A percentile compares a stretch with the other conserved stretches of the same genome.
Conservation (phyloP, 768 basidiomycete species). For the Porpolomopsis calyptriformis region DNA sequence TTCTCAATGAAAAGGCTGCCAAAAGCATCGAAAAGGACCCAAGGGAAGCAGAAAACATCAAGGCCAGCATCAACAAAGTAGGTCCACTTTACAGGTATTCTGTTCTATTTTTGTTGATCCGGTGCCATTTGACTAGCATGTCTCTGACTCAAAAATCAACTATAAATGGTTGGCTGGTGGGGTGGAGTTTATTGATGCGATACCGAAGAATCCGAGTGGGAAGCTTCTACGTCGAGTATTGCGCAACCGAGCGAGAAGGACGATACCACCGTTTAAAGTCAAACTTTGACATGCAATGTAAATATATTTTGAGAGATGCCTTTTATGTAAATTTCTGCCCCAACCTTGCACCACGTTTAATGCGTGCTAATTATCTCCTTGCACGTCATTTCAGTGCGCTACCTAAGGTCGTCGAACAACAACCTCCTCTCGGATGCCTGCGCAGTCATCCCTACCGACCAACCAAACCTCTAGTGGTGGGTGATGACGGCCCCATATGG, state of each 20-base stretch:
- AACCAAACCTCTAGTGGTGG: no score
- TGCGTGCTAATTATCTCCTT: no score
- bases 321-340: no score
- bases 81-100: slow-evolving; percentile 31
- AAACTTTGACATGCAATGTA: background rate
- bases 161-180: slow-evolving; percentile 49
- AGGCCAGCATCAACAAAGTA: slow-evolving; percentile 7
- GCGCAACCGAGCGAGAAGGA: slow-evolving; percentile 36
- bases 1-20: slow-evolving; percentile 32
- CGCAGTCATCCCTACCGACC: no score
- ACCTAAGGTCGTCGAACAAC: no score
- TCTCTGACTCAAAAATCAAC: slow-evolving; percentile 40
- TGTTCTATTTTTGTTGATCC: slow-evolving; percentile 45
- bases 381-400: no score
- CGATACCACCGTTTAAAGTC: background rate
- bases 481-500: no score
- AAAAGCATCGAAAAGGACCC: slow-evolving; percentile 26
- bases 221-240: slow-evolving; percentile 44
- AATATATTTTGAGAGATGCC: no score
- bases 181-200: slow-evolving; percentile 41
- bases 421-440: no score
- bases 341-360: no score
- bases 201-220: slow-evolving; percentile 62
- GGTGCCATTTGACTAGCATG: slow-evolving; percentile 29
- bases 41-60: slow-evolving; percentile 16